Percentiles rank a stretch among this genome's conserved stretches.
Conservation (phyloP, 805 yeast genomes). For the Saturnispora silvae region DNA sequence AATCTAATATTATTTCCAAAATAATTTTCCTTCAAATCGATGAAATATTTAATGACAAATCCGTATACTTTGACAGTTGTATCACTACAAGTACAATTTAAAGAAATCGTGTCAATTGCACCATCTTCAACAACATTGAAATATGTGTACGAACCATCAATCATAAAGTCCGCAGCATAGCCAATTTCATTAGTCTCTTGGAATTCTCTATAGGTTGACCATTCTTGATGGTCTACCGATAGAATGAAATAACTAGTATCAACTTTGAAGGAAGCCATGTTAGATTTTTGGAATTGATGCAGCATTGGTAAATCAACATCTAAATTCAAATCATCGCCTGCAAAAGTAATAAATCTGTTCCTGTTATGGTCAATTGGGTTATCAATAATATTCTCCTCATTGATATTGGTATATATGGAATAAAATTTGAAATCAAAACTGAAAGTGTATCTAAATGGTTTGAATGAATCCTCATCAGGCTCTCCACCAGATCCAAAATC, state of each 20-base stretch:
- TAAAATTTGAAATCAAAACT: conserved; percentile 50
- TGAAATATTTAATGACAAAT: conserved; percentile 60
- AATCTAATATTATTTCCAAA: conserved; percentile 82
- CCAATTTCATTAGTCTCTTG: conserved; percentile 57
- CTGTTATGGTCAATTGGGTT: conserved; percentile 78
- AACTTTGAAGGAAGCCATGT: conserved; percentile 40
- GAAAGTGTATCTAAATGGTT: conserved; percentile 57
- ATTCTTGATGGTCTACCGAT: conserved; percentile 69
- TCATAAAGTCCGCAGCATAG: conserved; percentile 45
- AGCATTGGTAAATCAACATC: conserved; percentile 49
- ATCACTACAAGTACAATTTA: conserved; percentile 55
- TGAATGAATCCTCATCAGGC: conserved; percentile 61
- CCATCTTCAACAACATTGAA: conserved; percentile 49
- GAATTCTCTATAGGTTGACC: conserved; percentile 81
- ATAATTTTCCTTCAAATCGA: conserved; percentile 75
- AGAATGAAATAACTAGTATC: conserved; percentile 52
- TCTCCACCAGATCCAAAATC: conserved; percentile 73
- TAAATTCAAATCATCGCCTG: conserved; percentile 46
- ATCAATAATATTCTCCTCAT: conserved; percentile 80
- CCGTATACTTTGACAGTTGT: conserved; percentile 72
- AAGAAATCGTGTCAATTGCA: conserved; percentile 56
- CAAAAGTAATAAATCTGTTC: conserved; percentile 65
- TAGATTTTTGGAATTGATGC: conserved; percentile 39
- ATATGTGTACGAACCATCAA: conserved; percentile 59
- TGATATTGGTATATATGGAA: conserved; percentile 62